Evolutionary conservation across 371 early-diverging fungal genomes (phyloP), one percentile per base, ranked within the genome.

Genomic region (Phascolomyces articulosus): DNA sequence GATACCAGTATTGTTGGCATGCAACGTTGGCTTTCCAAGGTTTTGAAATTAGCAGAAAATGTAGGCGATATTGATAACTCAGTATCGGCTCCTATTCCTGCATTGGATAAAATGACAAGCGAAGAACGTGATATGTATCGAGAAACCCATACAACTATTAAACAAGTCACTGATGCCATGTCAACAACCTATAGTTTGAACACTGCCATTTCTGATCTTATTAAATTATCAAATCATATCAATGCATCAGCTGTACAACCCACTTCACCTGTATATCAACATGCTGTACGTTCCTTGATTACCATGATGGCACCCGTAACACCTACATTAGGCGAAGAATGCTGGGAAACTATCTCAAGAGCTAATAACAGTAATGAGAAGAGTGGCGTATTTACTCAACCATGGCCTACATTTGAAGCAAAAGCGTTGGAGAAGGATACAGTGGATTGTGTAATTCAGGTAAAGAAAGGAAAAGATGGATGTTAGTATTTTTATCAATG

Each of bases 1-100:
- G 93, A 93, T 48, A 72, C 83, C 27, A 94, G 94, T 64, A 94
- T 96, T 56, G 85, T 95, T 8, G 98, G 98, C 9, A 95, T 96
- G 93, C 90, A 91, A 70, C 81, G 96, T 34, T 96, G 93, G 91
- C 73, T 95, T 49, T 58, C 73, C 40, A 85, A 88, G 38, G 84
- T 89, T 1, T 68, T 77, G 6, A 79, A 77, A 20, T 47, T 75
- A 1, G 72, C 78, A 2, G 61, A 68, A 40, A 38, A 67, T 13
- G 59, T 49, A 8, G 31, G 62, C 6, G n/a, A 27, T 11, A 53
- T n/a, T n/a, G n/a, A n/a, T 61, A 11, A 40, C 29, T 1, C 58
- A 4, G 47, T 38, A 10, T 8, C 4, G 24, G 16, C 44, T 28
- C 44, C 11, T 34, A 16, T 63, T 6, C 67, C 70, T 21, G 15